A percentile compares a stretch with the other conserved stretches of the same genome.
Conservation (phyloP, 169 alveolate species). For the Pseudocohnilembus persalinus region DNA sequence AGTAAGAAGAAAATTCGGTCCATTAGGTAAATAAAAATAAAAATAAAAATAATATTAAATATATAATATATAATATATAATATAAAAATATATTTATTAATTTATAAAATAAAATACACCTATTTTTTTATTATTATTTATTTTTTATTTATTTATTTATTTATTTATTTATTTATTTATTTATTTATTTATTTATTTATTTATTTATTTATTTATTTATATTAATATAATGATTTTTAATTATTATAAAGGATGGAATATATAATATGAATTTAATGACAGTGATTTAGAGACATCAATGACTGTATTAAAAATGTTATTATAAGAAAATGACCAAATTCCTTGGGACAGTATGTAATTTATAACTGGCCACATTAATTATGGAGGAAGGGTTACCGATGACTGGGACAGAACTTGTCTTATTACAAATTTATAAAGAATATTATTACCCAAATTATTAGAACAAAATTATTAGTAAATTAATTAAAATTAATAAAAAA, state of each 20-base stretch:
- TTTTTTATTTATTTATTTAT: too few species aligned
- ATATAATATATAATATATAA: too few species aligned
- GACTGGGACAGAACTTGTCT: conserved; percentile 91
- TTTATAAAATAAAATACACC: too few species aligned
- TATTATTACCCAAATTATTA: conserved; percentile 41
- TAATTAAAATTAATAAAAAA: conserved; percentile 39
- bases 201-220: too few species aligned
- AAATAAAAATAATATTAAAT: too few species aligned
- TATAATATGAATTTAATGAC: conserved; percentile 92
- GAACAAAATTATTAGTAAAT: conserved; percentile 49
- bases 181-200: too few species aligned
- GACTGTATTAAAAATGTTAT: conserved; percentile 74
- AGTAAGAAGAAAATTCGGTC: conserved; percentile 94
- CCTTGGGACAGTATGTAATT: conserved; percentile 92
- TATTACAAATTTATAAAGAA: conserved; percentile 80
- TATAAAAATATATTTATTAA: too few species aligned
- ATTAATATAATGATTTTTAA: too few species aligned
- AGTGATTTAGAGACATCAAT: conserved; percentile 83
- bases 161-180: too few species aligned
- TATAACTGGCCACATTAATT: conserved; percentile 91
- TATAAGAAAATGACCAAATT: conserved; percentile 82
- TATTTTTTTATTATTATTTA: too few species aligned
- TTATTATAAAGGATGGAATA: conserved; percentile 85
- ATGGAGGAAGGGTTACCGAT: conserved; percentile 97
- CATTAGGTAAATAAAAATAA: conserved; percentile 71